Evolutionary conservation across 2,329 filamentous ascomycete species (phyloP), one percentile per base, ranked within the genome.

Genomic region (Magnaporthiopsis rhizophila): DNA sequence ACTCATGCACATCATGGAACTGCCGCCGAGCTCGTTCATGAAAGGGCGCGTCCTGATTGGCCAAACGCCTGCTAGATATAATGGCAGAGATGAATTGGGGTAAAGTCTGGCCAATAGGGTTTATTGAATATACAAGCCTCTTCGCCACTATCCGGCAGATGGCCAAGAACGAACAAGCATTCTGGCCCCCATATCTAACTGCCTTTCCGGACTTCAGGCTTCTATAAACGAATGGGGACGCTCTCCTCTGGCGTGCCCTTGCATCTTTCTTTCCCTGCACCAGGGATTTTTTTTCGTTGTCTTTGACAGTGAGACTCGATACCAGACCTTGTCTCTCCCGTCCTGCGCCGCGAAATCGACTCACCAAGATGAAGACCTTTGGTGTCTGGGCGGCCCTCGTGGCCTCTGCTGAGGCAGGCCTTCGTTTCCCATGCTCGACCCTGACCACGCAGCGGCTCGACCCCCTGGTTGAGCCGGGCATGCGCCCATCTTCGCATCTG

Each of bases 381-480:
- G 32, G 61, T n/a, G 58, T 62, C 32, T 57, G 67, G 45, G 65
- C 62, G 36, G 30, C 30, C 61, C 64, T 69, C 50, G 60, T 67
- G 59, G 66, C 65, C 34, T 60, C 62, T n/a, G 68, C 65, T 56
- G 60, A 69, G 18, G 71, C 71, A 34, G 71, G 70, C 34, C 68
- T 72, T 13, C 70, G 70, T 53, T 72, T 72, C 64, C 69, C 69
- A 5, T 72, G 70, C 69, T 72, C 70, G 61, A 71, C 69, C 15
- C 61, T 72, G 61, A 72, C 67, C n/a, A 65, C 67, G 57, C 69
- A 72, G 64, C 69, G 69, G 12, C 69, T 70, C n/a, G 69, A 71
- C 63, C 69, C 69, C 2, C 68, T 66, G 7, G 69, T 65, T 24
- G 64, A 71, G 66, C 69, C 69, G 0, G 69, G 69, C 38, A 64